Base-by-base conservation (phyloP, 139 green algal species). In the Chlorella ohadii region DNA sequence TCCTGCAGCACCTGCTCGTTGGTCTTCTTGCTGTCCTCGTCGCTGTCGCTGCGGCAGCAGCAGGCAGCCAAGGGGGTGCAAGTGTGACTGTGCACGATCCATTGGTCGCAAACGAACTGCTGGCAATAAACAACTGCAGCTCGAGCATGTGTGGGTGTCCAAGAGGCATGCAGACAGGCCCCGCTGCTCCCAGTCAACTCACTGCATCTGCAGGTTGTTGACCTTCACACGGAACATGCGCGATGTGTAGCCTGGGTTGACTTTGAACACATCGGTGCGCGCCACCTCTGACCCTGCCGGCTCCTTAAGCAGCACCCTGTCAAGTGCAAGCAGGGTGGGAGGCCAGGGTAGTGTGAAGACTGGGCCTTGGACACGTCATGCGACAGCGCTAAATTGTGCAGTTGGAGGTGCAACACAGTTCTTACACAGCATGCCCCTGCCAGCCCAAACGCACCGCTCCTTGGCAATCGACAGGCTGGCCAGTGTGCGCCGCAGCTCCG, bases 131-230 rank as follows among this genome's bases (percentile, higher is more conserved):
- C 20, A 33, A n/a, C 59, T 33, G 20, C 9, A 33, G 59, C 59
- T 33, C 59, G n/a, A n/a, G n/a, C n/a, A n/a, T n/a, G n/a, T n/a
- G n/a, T n/a, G n/a, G n/a, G n/a, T n/a, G n/a, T n/a, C n/a, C n/a
- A n/a, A n/a, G n/a, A 66, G 1, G 20, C 59, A 31, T n/a, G 19
- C 7, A 16, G 7, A 33, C 63, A 36, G 28, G 28, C 36, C 0
- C 4, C 1, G 63, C 15, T 23, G 51, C 51, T 23, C 51, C 51
- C 51, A 64, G 41, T 0, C 7, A 11, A 59, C 76, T 72, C 59
- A 82, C 76, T 82, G 98, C 81, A 98, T 84, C 89, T 99, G 97
- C 74, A 99, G 98, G 47, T 87, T 86, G 91, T 99, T 99, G 90
- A 99, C 95, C 78, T 96, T 96, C 75, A 99, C 95, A 77, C 97